Evolutionary conservation across 2,329 filamentous ascomycete species (phyloP).

Genomic region (Colletotrichum echinochloae): DNA sequence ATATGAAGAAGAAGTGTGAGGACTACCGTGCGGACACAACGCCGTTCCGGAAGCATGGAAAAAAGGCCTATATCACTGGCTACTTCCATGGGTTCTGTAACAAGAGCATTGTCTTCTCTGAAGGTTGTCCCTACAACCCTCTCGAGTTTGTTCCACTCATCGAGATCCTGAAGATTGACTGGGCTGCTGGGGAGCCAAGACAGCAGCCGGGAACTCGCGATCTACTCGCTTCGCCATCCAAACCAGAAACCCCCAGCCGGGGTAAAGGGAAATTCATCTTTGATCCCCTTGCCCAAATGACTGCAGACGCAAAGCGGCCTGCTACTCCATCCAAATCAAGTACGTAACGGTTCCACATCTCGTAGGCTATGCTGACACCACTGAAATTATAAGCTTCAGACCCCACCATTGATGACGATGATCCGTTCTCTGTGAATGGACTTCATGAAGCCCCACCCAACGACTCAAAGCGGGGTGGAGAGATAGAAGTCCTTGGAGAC

Average conservation of each 20-base stretch:
- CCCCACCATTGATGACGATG: neutral
- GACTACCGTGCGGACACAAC: neutral
- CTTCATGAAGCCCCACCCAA: neutral
- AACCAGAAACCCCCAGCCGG: neutral
- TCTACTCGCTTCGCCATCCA: neutral
- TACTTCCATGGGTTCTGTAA: neutral
- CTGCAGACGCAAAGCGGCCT: neutral
- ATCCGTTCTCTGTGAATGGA: neutral
- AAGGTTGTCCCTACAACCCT: neutral
- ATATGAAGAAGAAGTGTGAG: constrained; percentile 1
- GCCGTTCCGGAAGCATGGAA: neutral
- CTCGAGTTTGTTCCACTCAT: neutral
- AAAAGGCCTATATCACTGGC: constrained; percentile 2
- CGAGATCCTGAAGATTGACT: constrained; percentile 8
- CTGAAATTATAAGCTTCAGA: neutral
- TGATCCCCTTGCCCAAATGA: neutral
- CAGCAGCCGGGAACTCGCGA: neutral
- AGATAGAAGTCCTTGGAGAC: constrained; percentile 1
- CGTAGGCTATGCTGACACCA: neutral
- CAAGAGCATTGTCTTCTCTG: neutral
- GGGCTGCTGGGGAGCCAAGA: neutral
- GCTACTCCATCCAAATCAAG: neutral
- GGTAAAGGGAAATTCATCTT: neutral
- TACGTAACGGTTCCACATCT: neutral
- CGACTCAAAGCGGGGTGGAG: neutral